Evolutionary conservation across 352 stramenopile genomes (phyloP).

Genomic region (Phytophthora colocasiae): DNA sequence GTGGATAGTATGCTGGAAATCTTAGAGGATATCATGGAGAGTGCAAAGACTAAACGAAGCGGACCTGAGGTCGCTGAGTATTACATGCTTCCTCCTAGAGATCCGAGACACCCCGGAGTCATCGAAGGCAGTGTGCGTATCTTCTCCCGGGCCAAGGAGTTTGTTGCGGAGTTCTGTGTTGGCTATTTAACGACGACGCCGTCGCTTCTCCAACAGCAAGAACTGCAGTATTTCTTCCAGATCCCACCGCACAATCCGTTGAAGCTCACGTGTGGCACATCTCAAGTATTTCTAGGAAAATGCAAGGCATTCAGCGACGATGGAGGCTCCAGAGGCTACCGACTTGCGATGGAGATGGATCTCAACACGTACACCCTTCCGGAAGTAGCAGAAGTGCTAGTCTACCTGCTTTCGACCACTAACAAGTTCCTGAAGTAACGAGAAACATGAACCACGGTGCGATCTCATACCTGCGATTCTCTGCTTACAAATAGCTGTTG

Average conservation of each 20-base stretch:
- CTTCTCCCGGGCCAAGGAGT: constrained; percentile 14
- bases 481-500: too few relatives aligned
- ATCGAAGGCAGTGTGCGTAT: constrained; percentile 37
- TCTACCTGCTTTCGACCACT: constrained; percentile 35
- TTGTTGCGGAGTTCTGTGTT: constrained; percentile 31
- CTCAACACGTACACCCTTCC: constrained; percentile 22
- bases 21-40: constrained; percentile 29
- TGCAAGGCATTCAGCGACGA: constrained; percentile 30
- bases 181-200: constrained; percentile 33
- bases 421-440: constrained; percentile 22
- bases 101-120: neutral
- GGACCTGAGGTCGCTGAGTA: constrained; percentile 17
- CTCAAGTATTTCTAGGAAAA: constrained; percentile 26
- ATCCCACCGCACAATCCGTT: constrained; percentile 41
- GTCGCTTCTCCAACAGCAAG: constrained; percentile 29
- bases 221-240: constrained; percentile 44
- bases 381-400: constrained; percentile 38
- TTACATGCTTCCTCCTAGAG: constrained; percentile 37
- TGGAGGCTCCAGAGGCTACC: constrained; percentile 22
- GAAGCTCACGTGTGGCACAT: constrained; percentile 28
- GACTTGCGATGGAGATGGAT: constrained; percentile 31
- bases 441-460: neutral
- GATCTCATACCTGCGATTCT: too few relatives aligned
- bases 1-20: constrained; percentile 33
- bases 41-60: constrained; percentile 2